Percentiles rank a stretch among this genome's conserved stretches.
Evolutionary conservation across 2,329 filamentous ascomycete genomes (phyloP).

Genomic region (Keithomyces neogunnii): DNA sequence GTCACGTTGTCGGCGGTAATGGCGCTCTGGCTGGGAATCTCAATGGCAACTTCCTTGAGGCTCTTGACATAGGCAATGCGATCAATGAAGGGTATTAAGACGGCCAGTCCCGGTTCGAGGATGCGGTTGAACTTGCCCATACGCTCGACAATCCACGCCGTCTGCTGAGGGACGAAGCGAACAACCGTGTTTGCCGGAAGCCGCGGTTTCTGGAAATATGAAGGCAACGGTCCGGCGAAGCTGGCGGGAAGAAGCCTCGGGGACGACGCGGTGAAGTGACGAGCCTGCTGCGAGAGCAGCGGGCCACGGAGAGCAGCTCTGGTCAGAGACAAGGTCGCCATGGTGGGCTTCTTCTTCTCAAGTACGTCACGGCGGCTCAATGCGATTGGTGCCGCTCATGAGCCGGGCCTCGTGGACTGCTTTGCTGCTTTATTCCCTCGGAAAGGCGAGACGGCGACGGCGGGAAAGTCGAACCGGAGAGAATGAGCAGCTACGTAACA

Average conservation of each 20-base stretch:
- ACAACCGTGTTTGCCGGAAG: conserved; percentile 91
- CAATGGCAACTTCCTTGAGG: conserved; percentile 89
- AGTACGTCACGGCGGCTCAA: conserved; percentile 8
- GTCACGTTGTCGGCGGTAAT: conserved; percentile 99
- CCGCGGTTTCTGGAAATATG: conserved; percentile 70
- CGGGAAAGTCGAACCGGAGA: not conserved
- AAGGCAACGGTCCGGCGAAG: conserved; percentile 36
- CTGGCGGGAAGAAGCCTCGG: conserved; percentile 23
- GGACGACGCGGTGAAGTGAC: conserved; percentile 22
- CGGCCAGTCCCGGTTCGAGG: conserved; percentile 80
- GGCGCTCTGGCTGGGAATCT: conserved; percentile 95
- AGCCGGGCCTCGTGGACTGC: not conserved
- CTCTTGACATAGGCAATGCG: conserved; percentile 97
- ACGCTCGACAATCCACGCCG: conserved; percentile 98
- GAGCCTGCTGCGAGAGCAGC: conserved; percentile 10
- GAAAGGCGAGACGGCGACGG: not conserved
- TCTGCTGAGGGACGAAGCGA: conserved; percentile 98
- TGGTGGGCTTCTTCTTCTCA: conserved; percentile 3
- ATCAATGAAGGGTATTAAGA: conserved; percentile 85
- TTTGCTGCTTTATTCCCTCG: too few species aligned
- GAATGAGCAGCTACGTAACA: not conserved
- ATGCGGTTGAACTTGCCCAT: conserved; percentile 98
- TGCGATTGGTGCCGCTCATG: conserved; percentile 8
- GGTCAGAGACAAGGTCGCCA: conserved; percentile 6
- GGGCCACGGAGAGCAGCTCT: conserved; percentile 7